Percentiles rank a stretch among this genome's conserved stretches.
phyloP scores from a whole-genome alignment of 495 filamentous ascomycete genomes.

The Sporormia fimetaria region DNA sequence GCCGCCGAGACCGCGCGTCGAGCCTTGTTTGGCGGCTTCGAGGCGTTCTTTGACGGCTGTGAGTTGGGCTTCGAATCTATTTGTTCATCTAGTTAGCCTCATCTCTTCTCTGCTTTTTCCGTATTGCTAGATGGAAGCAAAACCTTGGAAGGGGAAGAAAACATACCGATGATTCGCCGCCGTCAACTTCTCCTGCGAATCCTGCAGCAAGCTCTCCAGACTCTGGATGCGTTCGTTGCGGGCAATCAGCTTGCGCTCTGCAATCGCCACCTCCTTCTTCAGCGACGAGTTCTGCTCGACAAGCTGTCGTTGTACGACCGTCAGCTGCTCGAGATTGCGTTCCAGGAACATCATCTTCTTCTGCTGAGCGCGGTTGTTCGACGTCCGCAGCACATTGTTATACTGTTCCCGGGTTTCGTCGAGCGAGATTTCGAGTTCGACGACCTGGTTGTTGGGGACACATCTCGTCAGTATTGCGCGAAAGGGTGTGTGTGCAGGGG shows the following conservation, averaged over 20 bases:
- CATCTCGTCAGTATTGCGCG: too few species aligned
- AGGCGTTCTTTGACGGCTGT: constrained; percentile 94
- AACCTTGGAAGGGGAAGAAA: neutral
- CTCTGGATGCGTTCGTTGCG: constrained; percentile 92
- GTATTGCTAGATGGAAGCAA: neutral
- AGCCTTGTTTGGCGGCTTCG: constrained; percentile 85
- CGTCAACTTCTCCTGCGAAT: constrained; percentile 94
- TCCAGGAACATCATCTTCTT: constrained; percentile 99
- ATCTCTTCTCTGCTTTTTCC: too few species aligned
- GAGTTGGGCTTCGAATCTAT: constrained; percentile 91
- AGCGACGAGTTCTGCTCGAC: constrained; percentile 93
- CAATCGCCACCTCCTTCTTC: constrained; percentile 98
- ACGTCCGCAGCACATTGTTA: constrained; percentile 89
- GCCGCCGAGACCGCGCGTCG: constrained; percentile 64
- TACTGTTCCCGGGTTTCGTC: constrained; percentile 98
- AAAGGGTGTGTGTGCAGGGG: constrained; percentile 3
- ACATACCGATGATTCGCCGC: constrained; percentile 89
- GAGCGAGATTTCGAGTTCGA: constrained; percentile 92
- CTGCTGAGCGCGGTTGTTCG: constrained; percentile 94
- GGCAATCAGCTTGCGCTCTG: constrained; percentile 90
- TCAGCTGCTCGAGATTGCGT: constrained; percentile 94
- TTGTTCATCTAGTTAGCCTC: constrained; percentile 3
- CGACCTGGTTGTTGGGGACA: constrained; percentile 50
- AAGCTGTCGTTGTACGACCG: constrained; percentile 90
- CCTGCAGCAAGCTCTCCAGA: constrained; percentile 81